These are phyloP conservation scores for Aspergillus intermedius DNA, from an alignment of 2,329 filamentous ascomycete genomes.

Conservation along the genomic window DNA sequence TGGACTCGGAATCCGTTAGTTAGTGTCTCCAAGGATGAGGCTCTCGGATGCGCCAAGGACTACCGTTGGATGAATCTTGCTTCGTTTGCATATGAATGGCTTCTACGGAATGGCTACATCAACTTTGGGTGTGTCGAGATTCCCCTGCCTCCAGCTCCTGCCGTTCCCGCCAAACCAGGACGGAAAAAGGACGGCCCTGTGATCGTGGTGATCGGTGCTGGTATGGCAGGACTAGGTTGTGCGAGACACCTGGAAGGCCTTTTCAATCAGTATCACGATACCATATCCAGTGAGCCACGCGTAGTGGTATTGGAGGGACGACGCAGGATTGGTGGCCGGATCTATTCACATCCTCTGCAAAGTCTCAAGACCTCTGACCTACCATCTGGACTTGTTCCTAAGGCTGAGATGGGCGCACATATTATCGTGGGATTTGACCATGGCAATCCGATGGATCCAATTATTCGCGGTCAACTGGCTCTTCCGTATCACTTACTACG, in stretches of 20 bases:
- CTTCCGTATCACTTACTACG: constrained; percentile 78
- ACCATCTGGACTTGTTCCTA: constrained; percentile 56
- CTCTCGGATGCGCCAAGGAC: constrained; percentile 83
- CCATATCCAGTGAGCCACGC: constrained; percentile 55
- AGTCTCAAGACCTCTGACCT: constrained; percentile 52
- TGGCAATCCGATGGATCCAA: constrained; percentile 86
- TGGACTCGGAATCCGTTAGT: constrained; percentile 85
- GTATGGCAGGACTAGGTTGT: constrained; percentile 88
- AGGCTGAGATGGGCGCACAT: constrained; percentile 95
- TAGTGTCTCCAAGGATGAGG: constrained; percentile 74
- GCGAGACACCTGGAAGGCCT: constrained; percentile 86
- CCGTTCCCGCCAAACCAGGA: constrained; percentile 33
- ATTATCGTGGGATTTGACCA: constrained; percentile 96
- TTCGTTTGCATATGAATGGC: constrained; percentile 85
- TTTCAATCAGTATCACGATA: constrained; percentile 69
- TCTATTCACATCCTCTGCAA: constrained; percentile 73
- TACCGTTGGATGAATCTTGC: constrained; percentile 83
- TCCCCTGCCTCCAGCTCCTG: constrained; percentile 40
- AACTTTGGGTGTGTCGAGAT: constrained; percentile 88
- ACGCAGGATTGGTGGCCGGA: constrained; percentile 78
- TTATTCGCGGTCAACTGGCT: constrained; percentile 83
- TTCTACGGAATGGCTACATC: constrained; percentile 84
- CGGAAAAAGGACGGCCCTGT: constrained; percentile 56
- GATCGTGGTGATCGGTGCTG: constrained; percentile 81
- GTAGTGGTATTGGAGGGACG: constrained; percentile 83